Evolutionary conservation across 2,329 filamentous ascomycete species (phyloP).

Genomic region (Grosmannia huntii): DNA sequence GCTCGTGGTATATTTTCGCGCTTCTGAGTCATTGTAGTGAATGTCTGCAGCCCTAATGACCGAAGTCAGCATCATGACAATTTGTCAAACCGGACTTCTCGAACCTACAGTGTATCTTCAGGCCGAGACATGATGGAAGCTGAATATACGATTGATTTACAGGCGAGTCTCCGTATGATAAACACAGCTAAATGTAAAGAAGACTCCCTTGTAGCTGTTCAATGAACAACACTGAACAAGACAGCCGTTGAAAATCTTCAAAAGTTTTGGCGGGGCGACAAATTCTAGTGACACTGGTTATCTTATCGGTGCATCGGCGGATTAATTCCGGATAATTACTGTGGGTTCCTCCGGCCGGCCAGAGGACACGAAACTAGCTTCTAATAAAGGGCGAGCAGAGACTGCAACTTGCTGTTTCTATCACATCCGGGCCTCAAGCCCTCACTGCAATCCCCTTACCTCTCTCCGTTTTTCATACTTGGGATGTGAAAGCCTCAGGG

Average conservation of each 20-base stretch:
- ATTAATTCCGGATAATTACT: slow-evolving; percentile 1
- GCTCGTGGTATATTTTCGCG: slow-evolving; percentile 92
- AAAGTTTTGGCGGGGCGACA: slow-evolving; percentile 8
- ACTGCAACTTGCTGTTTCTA: not conserved
- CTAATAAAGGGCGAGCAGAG: not conserved
- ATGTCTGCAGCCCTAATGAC: slow-evolving; percentile 71
- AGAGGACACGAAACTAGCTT: not conserved
- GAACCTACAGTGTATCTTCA: slow-evolving; percentile 74
- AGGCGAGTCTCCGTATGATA: too few species aligned
- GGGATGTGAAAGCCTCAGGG: not conserved
- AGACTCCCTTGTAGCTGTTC: too few species aligned
- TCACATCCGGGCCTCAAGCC: not conserved
- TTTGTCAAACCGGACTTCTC: not conserved
- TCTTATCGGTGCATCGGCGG: slow-evolving; percentile 1
- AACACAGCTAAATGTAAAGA: not conserved
- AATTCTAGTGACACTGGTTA: not conserved
- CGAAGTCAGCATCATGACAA: slow-evolving; percentile 4
- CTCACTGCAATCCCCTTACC: not conserved
- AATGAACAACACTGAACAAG: not conserved
- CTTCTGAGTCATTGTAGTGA: slow-evolving; percentile 93
- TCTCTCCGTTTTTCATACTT: not conserved
- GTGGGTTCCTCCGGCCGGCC: not conserved
- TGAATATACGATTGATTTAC: too few species aligned
- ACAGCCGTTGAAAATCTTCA: not conserved
- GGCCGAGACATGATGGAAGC: slow-evolving; percentile 69